These are phyloP conservation scores for Monosporascus ibericus DNA, from an alignment of 2,329 filamentous ascomycete genomes.

Conservation along the genomic window DNA sequence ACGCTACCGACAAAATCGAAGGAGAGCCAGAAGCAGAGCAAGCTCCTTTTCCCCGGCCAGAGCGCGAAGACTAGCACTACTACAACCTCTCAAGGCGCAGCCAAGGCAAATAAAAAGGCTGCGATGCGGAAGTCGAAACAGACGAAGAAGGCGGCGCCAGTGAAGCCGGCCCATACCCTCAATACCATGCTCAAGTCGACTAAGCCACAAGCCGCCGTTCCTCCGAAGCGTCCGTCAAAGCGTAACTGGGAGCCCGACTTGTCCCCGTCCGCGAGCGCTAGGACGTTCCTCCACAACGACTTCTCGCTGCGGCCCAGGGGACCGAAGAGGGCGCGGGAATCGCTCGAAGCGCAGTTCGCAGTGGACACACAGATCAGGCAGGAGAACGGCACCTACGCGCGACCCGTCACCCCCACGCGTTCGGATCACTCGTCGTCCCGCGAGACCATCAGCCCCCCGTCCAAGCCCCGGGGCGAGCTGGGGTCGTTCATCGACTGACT, in stretches of 20 bases:
- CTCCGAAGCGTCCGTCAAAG: conserved; percentile 21
- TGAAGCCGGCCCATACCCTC: conserved; percentile 24
- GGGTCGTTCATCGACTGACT: conserved; percentile 20
- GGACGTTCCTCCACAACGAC: conserved; percentile 16
- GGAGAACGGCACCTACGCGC: conserved; percentile 3
- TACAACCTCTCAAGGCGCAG: conserved; percentile 9
- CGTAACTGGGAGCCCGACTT: conserved; percentile 15
- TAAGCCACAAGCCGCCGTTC: conserved; percentile 11
- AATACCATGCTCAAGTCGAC: conserved; percentile 24
- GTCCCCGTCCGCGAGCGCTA: conserved; percentile 1
- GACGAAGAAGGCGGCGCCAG: conserved; percentile 38
- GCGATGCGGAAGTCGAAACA: conserved; percentile 31
- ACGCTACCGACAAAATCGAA: conserved; percentile 34
- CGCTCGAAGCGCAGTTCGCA: conserved; percentile 6
- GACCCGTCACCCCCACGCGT: conserved; percentile 20
- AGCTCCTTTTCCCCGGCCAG: conserved; percentile 36
- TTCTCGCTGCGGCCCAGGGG: conserved; percentile 22
- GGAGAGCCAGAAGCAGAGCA: conserved; percentile 44
- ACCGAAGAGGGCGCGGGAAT: conserved; percentile 7
- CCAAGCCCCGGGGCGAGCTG: conserved; percentile 21
- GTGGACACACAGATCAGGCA: conserved; percentile 8
- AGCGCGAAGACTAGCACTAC: conserved; percentile 15
- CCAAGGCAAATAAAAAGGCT: conserved; percentile 28
- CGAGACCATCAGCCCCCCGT: conserved; percentile 22
- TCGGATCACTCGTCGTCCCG: conserved; percentile 7